Evolutionary conservation across 768 basidiomycete species (phyloP).

Genomic region (Leccinum arenicola): DNA sequence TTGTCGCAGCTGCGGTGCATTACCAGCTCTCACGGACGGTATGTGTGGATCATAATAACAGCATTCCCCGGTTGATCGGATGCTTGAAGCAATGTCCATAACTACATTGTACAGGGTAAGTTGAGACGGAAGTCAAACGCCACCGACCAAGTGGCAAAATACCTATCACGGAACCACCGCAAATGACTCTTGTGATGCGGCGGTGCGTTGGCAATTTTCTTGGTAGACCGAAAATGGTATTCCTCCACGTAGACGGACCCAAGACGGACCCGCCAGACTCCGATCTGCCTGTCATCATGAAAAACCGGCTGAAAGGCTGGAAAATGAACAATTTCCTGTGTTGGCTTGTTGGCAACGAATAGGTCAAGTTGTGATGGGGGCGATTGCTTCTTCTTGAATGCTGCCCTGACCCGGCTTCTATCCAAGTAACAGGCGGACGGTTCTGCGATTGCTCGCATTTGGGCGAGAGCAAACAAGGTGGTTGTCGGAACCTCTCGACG

Average conservation of each 20-base stretch:
- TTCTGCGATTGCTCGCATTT: too few species aligned
- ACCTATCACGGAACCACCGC: slow-evolving; percentile 77
- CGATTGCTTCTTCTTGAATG: not conserved
- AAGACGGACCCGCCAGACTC: slow-evolving; percentile 96
- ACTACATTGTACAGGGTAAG: slow-evolving; percentile 91
- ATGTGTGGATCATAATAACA: slow-evolving; percentile 65
- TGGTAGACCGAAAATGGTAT: slow-evolving; percentile 4
- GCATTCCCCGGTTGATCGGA: slow-evolving; percentile 85
- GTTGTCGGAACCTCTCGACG: too few species aligned
- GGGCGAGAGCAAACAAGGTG: too few species aligned
- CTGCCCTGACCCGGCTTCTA: not conserved
- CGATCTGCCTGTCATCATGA: slow-evolving; percentile 78
- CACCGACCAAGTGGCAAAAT: slow-evolving; percentile 61
- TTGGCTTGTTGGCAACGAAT: slow-evolving; percentile 1
- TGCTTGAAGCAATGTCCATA: slow-evolving; percentile 95
- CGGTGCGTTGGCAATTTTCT: not conserved
- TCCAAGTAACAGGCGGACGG: not conserved
- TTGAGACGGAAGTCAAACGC: slow-evolving; percentile 97
- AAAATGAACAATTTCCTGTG: slow-evolving; percentile 50
- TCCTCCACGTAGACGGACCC: slow-evolving; percentile 78
- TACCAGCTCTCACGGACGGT: slow-evolving; percentile 85
- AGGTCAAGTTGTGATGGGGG: not conserved
- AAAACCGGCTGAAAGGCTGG: slow-evolving; percentile 81
- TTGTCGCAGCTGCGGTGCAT: slow-evolving; percentile 98
- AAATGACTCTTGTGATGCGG: slow-evolving; percentile 50